phyloP scores from a whole-genome alignment of 1,284 basidiomycete species.

The Inonotus hispidus region DNA sequence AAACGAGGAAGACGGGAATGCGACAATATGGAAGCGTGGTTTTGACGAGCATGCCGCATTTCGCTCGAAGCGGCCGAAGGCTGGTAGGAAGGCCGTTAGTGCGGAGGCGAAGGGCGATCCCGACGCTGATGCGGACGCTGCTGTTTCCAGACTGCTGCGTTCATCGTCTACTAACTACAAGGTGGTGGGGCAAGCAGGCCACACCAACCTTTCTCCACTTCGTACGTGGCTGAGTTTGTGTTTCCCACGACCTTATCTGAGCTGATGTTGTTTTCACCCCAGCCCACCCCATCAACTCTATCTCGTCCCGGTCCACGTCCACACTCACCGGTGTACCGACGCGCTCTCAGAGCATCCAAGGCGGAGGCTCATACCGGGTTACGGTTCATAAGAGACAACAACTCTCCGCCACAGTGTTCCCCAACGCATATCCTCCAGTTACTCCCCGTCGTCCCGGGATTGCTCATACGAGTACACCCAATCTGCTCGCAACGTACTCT shows the following conservation, averaged over 20 bases:
- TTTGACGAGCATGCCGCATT: conserved; percentile 5
- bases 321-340: conserved; percentile 30
- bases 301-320: conserved; percentile 34
- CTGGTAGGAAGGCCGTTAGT: conserved; percentile 31
- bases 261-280: background rate
- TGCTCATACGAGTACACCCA: conserved; percentile 20
- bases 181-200: conserved; percentile 49
- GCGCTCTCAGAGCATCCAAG: conserved; percentile 39
- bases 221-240: conserved; percentile 43
- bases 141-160: conserved; percentile 53
- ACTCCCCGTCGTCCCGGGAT: conserved; percentile 22
- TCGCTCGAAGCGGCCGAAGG: background rate
- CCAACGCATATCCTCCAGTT: conserved; percentile 44
- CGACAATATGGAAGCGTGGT: conserved; percentile 4
- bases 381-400: conserved; percentile 57
- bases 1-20: background rate
- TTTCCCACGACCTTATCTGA: background rate
- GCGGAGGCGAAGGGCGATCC: conserved; percentile 50
- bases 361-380: conserved; percentile 61
- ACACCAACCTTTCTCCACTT: conserved; percentile 53
- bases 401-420: conserved; percentile 59
- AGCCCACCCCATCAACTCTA: conserved; percentile 65
- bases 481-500: conserved; percentile 21
- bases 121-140: conserved; percentile 45
- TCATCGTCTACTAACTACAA: conserved; percentile 65